These are phyloP conservation scores for Rachicladosporium sp. DNA, from an alignment of 2,329 filamentous ascomycete genomes.

Conservation along the genomic window DNA sequence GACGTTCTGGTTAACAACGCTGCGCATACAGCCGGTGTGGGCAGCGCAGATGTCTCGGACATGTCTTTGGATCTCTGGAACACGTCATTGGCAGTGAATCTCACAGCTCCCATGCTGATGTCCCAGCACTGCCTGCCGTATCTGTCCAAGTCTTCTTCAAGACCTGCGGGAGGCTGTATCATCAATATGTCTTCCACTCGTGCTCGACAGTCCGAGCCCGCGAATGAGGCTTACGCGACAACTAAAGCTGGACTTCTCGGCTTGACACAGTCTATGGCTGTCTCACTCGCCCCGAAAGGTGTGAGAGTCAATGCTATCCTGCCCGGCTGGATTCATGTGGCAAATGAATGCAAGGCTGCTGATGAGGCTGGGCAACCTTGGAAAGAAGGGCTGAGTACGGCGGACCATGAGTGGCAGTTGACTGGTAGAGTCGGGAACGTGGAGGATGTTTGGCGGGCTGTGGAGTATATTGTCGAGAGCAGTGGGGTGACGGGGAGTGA, in stretches of 20 bases:
- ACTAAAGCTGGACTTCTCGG: conserved; percentile 41
- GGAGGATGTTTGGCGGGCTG: conserved; percentile 32
- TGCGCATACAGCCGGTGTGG: conserved; percentile 26
- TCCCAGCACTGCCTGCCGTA: conserved; percentile 18
- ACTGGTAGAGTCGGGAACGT: conserved; percentile 39
- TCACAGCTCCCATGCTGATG: conserved; percentile 25
- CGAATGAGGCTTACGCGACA: conserved; percentile 39
- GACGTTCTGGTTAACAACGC: conserved; percentile 34
- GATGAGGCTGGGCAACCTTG: conserved; percentile 31
- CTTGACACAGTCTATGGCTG: conserved; percentile 37
- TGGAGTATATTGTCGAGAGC: conserved; percentile 29
- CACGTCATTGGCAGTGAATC: conserved; percentile 25
- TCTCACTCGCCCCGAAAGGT: conserved; percentile 31
- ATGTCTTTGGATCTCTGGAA: conserved; percentile 29
- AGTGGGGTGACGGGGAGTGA: conserved; percentile 35
- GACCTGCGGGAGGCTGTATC: conserved; percentile 18
- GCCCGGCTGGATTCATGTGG: conserved; percentile 42
- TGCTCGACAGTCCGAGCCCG: conserved; percentile 36
- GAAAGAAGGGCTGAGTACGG: conserved; percentile 34
- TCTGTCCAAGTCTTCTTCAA: conserved; percentile 10
- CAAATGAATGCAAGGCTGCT: conserved; percentile 28
- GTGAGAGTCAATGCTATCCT: conserved; percentile 39
- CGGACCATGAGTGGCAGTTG: conserved; percentile 38
- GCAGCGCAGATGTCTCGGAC: conserved; percentile 18
- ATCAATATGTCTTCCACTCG: conserved; percentile 41